phyloP scores from a whole-genome alignment of 1,284 basidiomycete genomes.

The Flammula alnicola region DNA sequence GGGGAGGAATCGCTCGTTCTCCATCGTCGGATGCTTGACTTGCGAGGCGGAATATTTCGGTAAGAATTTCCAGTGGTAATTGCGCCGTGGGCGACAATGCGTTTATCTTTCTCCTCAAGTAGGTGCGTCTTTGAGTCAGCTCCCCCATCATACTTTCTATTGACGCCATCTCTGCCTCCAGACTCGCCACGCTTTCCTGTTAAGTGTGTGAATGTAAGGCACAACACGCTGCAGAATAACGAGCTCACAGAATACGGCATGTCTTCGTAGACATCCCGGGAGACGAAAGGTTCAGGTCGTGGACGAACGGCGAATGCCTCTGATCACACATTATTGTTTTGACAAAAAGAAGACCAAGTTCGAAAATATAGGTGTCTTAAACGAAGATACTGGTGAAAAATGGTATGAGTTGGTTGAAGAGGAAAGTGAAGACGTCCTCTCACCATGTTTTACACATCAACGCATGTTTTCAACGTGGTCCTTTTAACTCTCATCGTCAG shows the following conservation, averaged over 20 bases:
- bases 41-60: constrained; percentile 22
- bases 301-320: background rate
- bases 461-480: constrained; percentile 14
- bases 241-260: background rate
- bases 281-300: background rate
- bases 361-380: too few relatives aligned
- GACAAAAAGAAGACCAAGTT: too few relatives aligned
- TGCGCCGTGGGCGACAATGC: constrained; percentile 17
- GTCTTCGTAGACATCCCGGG: background rate
- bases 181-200: constrained; percentile 10
- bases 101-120: constrained; percentile 22
- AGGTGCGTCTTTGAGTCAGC: constrained; percentile 15
- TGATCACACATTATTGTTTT: constrained; percentile 4
- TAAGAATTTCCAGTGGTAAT: constrained; percentile 24
- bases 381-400: too few relatives aligned
- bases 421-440: background rate
- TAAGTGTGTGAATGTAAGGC: background rate
- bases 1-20: constrained; percentile 11
- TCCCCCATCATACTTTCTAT: constrained; percentile 21
- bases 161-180: constrained; percentile 20
- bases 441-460: constrained; percentile 7
- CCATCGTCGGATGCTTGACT: constrained; percentile 7
- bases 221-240: background rate
- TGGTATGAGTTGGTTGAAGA: too few relatives aligned
- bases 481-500: constrained; percentile 10